Conservation (phyloP, 192 early-diverging fungal genomes). For the Chytriomyces sp. region DNA sequence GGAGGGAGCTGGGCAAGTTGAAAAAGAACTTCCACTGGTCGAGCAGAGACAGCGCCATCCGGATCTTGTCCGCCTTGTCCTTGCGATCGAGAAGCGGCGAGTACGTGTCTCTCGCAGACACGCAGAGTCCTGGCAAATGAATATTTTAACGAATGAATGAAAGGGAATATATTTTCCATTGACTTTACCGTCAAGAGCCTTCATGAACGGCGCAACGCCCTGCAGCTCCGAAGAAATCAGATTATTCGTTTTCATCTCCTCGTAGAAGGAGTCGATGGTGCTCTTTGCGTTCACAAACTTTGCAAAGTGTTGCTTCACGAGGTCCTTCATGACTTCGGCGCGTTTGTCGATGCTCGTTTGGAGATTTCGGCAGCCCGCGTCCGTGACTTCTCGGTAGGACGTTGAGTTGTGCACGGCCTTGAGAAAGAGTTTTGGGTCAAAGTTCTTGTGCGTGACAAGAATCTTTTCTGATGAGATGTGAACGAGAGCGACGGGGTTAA, state of each 20-base stretch:
- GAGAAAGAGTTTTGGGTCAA: constrained; percentile 77
- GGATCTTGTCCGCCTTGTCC: constrained; percentile 87
- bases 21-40: constrained; percentile 97
- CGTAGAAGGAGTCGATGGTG: constrained; percentile 89
- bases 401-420: constrained; percentile 82
- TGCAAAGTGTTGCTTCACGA: constrained; percentile 97
- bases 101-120: constrained; percentile 82
- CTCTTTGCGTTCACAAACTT: constrained; percentile 94
- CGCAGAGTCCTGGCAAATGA: constrained; percentile 55
- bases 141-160: constrained; percentile 9
- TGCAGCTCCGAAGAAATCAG: constrained; percentile 80
- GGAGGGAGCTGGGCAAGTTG: constrained; percentile 87
- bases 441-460: constrained; percentile 61
- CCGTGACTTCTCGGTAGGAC: constrained; percentile 78
- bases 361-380: constrained; percentile 73
- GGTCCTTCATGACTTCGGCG: constrained; percentile 81
- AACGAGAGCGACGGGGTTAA: not conserved
- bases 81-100: constrained; percentile 85
- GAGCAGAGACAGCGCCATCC: constrained; percentile 86
- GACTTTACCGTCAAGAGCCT: constrained; percentile 66
- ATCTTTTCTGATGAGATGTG: constrained; percentile 28
- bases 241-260: constrained; percentile 87
- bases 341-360: constrained; percentile 77
- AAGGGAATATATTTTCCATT: not conserved
- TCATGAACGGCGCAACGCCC: constrained; percentile 76